A percentile compares a stretch with the other conserved stretches of the same genome.
phyloP scores from a whole-genome alignment of 129 eudicot genomes.

The Flaveria linearis region DNA sequence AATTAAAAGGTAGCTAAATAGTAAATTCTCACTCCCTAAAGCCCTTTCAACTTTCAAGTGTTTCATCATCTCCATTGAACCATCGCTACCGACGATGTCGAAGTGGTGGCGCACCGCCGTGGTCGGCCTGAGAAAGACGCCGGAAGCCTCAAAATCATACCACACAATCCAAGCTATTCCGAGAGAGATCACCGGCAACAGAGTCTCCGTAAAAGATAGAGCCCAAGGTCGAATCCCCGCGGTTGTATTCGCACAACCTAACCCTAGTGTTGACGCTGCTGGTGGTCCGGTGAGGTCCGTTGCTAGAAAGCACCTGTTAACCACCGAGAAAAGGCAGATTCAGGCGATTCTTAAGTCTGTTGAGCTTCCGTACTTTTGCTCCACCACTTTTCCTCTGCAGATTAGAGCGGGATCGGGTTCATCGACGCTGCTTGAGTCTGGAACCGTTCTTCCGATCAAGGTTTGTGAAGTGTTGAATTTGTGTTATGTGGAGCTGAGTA shows the following conservation, averaged over 20 bases:
- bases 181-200: slow-evolving; percentile 62
- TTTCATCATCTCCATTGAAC: not conserved
- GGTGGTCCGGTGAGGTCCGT: slow-evolving; percentile 38
- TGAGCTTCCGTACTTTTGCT: slow-evolving; percentile 63
- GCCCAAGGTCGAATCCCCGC: slow-evolving; percentile 94
- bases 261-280: slow-evolving; percentile 37
- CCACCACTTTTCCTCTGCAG: slow-evolving; percentile 78
- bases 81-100: slow-evolving; percentile 41
- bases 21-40: not conserved
- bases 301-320: slow-evolving; percentile 56
- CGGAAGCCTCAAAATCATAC: slow-evolving; percentile 37
- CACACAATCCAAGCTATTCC: slow-evolving; percentile 92
- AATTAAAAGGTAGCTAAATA: no score
- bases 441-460: slow-evolving; percentile 83
- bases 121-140: slow-evolving; percentile 33
- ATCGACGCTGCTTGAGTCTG: slow-evolving; percentile 58
- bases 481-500: not conserved
- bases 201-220: slow-evolving; percentile 71
- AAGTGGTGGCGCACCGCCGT: slow-evolving; percentile 72
- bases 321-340: slow-evolving; percentile 82
- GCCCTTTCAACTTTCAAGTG: not conserved
- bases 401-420: slow-evolving; percentile 97
- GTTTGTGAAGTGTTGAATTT: slow-evolving; percentile 24
- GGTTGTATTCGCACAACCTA: slow-evolving; percentile 67
- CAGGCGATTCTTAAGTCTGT: slow-evolving; percentile 61